Conservation (phyloP, 352 stramenopile genomes). For the Phytophthora ramorum region DNA sequence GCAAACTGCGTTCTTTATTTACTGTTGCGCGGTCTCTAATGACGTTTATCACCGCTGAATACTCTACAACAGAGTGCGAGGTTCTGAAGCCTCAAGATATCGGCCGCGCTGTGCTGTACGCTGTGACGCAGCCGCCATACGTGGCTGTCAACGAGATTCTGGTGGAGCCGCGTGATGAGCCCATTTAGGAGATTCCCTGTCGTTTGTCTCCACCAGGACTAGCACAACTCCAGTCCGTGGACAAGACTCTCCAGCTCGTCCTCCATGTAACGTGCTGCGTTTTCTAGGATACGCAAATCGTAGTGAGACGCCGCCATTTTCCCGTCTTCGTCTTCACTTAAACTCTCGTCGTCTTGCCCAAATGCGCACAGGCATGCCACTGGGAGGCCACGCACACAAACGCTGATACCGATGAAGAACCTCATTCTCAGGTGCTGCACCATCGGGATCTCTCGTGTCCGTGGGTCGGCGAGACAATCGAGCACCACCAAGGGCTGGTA, state of each 20-base stretch:
- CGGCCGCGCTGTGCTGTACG: conserved; percentile 87
- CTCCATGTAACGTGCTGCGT: conserved; percentile 51
- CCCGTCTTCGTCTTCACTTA: conserved; percentile 24
- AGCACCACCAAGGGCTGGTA: conserved; percentile 52
- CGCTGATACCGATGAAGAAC: conserved; percentile 59
- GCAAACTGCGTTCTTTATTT: conserved; percentile 19
- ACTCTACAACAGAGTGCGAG: conserved; percentile 61
- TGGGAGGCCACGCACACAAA: conserved; percentile 57
- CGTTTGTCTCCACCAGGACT: neutral
- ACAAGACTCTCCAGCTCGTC: conserved; percentile 55
- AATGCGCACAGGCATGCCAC: conserved; percentile 71
- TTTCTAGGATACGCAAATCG: conserved; percentile 49
- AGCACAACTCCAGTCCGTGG: conserved; percentile 46
- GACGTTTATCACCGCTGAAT: conserved; percentile 17
- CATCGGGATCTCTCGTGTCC: conserved; percentile 62
- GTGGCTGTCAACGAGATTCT: conserved; percentile 93
- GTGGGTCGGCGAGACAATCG: conserved; percentile 53
- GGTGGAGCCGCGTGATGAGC: conserved; percentile 90
- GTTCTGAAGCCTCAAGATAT: conserved; percentile 88
- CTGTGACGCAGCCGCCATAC: conserved; percentile 85
- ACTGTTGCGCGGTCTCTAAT: conserved; percentile 23
- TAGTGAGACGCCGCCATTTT: conserved; percentile 40
- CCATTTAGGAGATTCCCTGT: conserved; percentile 47
- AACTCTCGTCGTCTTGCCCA: conserved; percentile 39
- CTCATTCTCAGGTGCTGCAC: conserved; percentile 59